Evolutionary conservation across 1,139 yeast genomes (phyloP), one percentile per base, ranked within the genome.

Genomic region (Eremothecium coryli): DNA sequence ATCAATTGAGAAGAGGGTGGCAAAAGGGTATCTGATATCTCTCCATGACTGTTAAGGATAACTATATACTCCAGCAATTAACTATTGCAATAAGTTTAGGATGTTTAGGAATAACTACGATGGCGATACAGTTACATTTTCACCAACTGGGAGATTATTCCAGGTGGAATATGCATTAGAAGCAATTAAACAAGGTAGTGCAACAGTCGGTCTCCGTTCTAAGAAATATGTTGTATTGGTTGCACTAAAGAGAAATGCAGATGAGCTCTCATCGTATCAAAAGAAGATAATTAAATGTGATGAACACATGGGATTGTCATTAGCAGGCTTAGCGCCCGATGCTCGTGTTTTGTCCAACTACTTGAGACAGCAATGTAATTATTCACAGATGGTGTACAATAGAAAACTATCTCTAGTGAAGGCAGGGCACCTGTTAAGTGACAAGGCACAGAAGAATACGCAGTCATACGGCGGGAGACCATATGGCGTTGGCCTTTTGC

Each of bases 251-350:
- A 74, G 98, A 60, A 88, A 86, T 58, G 95, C 96, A 7, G 98
- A 90, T 61, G 97, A 90, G 59, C 70, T 90, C 48, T 96, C 98
- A 15, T 86, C 96, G 29, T 93, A 86, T 61, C 98, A 90, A 58
- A 84, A 84, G 70, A 90, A 90, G 60, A 71, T 90, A 52, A 81
- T 90, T 56, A 79, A 82, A 56, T 79, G 93, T 39, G 98, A 90
- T 58, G 81, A 80, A 46, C 97, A 90, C 59, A 66, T 90, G 72
- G 98, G 97, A 24, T 72, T 90, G 45, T 95, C 95, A 5, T 71
- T 93, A 40, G 96, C 99, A 1, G 99, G 99, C 4, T 72, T 90
- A 52, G 96, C 98, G 0, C 97, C 99, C 16, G 99, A 90, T 59
- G 98, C 97, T 18, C 72, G 99, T 46, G 94, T 90, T 33, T 65